These are phyloP conservation scores for Nothophoma quercina DNA, from an alignment of 2,329 filamentous ascomycete species.

Conservation along the genomic window DNA sequence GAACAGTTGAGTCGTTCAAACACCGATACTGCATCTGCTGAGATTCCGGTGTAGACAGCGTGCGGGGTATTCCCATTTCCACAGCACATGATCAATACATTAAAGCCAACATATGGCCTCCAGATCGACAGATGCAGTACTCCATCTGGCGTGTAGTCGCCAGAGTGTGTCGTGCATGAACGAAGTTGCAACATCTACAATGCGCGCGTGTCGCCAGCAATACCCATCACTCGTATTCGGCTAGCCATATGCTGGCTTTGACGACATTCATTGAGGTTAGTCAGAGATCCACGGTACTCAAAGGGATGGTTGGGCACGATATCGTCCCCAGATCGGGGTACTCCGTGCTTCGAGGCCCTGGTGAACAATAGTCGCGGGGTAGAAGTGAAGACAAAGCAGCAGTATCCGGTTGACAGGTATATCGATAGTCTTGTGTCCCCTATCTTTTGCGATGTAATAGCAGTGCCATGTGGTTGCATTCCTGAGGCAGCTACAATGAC, in stretches of 20 bases:
- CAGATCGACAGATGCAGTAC: background rate
- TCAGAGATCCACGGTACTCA: background rate
- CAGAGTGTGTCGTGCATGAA: background rate
- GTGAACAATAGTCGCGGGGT: constrained; percentile 3
- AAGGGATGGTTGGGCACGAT: background rate
- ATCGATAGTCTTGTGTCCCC: constrained; percentile 13
- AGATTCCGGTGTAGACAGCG: background rate
- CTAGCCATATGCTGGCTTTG: background rate
- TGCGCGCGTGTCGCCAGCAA: background rate
- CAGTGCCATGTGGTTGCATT: constrained; percentile 3
- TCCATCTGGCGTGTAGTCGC: background rate
- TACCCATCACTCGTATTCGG: background rate
- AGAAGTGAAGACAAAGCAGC: background rate
- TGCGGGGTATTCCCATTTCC: background rate
- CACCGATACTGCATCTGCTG: background rate
- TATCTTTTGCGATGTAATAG: background rate
- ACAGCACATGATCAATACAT: background rate
- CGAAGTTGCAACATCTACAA: background rate
- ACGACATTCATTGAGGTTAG: background rate
- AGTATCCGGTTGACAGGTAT: background rate
- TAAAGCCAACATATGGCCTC: background rate
- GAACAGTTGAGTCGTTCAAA: background rate
- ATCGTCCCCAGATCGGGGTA: constrained; percentile 1
- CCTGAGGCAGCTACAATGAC: constrained; percentile 3
- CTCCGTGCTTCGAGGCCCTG: constrained; percentile 11